Evolutionary conservation across 176 grass and related monocot species (phyloP).

Genomic region (Juncus effusus): DNA sequence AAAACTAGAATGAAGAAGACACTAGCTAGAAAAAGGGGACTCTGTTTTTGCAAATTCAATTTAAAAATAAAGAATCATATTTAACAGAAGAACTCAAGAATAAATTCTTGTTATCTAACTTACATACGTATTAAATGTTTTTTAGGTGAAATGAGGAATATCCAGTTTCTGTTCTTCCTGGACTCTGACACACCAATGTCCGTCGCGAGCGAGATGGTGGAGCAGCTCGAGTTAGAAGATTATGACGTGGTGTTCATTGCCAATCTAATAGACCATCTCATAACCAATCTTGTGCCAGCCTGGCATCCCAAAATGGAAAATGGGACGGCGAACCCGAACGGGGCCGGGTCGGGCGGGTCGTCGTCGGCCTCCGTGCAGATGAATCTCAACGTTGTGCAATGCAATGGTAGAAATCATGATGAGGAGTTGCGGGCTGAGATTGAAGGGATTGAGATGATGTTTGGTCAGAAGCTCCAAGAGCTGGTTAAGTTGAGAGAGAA

Average conservation of each 20-base stretch:
- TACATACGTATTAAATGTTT: not conserved
- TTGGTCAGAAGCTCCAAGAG: conserved; percentile 55
- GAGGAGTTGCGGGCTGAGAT: conserved; percentile 52
- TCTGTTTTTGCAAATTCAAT: not conserved
- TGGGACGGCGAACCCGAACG: not conserved
- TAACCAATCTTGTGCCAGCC: conserved; percentile 64
- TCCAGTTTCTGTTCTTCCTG: conserved; percentile 82
- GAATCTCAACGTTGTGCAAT: not conserved
- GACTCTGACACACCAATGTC: conserved; percentile 73
- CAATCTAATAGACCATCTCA: conserved; percentile 83
- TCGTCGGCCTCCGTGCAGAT: too few species aligned
- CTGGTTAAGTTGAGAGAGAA: conserved; percentile 64
- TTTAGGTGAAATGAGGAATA: conserved; percentile 58
- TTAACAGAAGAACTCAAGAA: too few species aligned
- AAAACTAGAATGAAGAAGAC: not conserved
- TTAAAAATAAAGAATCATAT: too few species aligned
- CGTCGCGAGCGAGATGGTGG: conserved; percentile 82
- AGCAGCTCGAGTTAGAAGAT: conserved; percentile 67
- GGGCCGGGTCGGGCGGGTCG: not conserved
- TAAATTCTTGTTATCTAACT: too few species aligned
- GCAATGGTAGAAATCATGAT: conserved; percentile 22
- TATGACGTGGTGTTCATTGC: conserved; percentile 82
- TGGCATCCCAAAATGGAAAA: conserved; percentile 32
- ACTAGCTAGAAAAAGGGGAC: too few species aligned
- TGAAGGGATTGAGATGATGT: conserved; percentile 61